Base-by-base conservation (phyloP, 1,284 basidiomycete genomes). In the Puccinia polysora region DNA sequence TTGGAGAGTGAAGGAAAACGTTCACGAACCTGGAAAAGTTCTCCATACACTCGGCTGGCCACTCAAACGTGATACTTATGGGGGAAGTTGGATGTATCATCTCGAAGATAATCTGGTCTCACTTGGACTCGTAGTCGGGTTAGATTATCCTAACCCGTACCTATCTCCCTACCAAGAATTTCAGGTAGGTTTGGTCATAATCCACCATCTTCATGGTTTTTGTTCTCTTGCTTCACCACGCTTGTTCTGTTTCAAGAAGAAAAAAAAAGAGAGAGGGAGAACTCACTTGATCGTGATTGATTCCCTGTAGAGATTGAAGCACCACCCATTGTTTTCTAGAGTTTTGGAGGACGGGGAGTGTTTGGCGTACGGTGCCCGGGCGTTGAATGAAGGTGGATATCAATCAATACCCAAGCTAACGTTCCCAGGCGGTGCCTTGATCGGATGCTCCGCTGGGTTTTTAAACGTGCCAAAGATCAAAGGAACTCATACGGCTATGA, bases 401-500 rank as follows among this genome's bases (percentile, higher is more conserved):
- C 96, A 98, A 80, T 90, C 90, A 40, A 86, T 98, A 28, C 96
- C 95, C 2, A 88, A 88, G 79, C 84, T 97, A 49, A 83, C 91
- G 78, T 98, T 98, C 84, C 92, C 94, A 0, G 95, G 96, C 15
- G 95, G 96, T 36, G 95, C 93, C 0, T 82, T 98, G 55, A 87
- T 99, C 60, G 95, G 95, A 0, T 97, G 95, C 81, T 89, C 92
- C 0, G 95, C 95, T 0, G 96, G 81, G 59, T 95, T 98, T 81
- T 85, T 98, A 73, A 98, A 98, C 81, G 86, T 97, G 15, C 89
- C 94, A 47, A 98, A 97, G 83, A 98, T 98, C 82, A 98, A 98
- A 81, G 95, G 95, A n/a, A 96, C 94, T 0, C 96, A 98, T 81
- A 97, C 95, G 74, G 94, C 95, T n/a, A 97, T 98, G 95, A 96